Percentiles rank a stretch among this genome's conserved stretches.
These are phyloP conservation scores for Emmonsiellopsis sp. DNA, from an alignment of 2,329 filamentous ascomycete species.

Conservation along the genomic window DNA sequence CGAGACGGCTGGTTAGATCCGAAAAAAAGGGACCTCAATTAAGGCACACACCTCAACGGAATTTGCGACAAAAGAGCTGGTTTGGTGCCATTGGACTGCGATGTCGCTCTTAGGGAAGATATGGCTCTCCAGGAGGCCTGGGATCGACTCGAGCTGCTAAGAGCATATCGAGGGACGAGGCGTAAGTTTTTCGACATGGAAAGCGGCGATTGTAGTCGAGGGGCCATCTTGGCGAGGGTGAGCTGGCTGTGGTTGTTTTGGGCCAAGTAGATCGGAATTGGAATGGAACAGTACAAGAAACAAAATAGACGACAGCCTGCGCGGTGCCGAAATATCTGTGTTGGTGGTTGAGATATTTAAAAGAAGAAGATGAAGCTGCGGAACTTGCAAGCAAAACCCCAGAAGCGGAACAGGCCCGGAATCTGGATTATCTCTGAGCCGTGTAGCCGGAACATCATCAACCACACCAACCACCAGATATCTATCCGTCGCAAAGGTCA, in stretches of 20 bases:
- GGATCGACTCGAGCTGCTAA: not conserved
- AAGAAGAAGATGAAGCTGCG: conserved; percentile 15
- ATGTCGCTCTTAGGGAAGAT: not conserved
- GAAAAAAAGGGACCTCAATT: not conserved
- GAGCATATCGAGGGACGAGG: conserved; percentile 8
- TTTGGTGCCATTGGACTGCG: not conserved
- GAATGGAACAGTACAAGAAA: no score
- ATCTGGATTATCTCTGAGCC: conserved; percentile 1
- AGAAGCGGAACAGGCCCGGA: not conserved
- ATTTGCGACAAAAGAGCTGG: not conserved
- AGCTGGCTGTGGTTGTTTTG: no score
- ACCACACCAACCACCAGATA: not conserved
- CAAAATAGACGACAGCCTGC: no score
- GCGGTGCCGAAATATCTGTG: not conserved
- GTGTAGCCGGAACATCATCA: not conserved
- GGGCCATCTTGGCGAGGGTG: conserved; percentile 24
- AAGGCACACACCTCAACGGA: conserved; percentile 1
- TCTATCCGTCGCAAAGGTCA: not conserved
- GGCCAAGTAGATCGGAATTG: no score
- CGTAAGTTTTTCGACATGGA: conserved; percentile 19
- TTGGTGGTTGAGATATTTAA: not conserved
- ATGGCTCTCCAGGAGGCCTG: not conserved
- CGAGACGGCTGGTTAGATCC: not conserved
- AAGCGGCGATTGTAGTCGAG: conserved; percentile 29
- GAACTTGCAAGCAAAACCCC: not conserved